Conservation (phyloP, 176 grass and related monocot species). For the Hsuehochloa calcarea region DNA sequence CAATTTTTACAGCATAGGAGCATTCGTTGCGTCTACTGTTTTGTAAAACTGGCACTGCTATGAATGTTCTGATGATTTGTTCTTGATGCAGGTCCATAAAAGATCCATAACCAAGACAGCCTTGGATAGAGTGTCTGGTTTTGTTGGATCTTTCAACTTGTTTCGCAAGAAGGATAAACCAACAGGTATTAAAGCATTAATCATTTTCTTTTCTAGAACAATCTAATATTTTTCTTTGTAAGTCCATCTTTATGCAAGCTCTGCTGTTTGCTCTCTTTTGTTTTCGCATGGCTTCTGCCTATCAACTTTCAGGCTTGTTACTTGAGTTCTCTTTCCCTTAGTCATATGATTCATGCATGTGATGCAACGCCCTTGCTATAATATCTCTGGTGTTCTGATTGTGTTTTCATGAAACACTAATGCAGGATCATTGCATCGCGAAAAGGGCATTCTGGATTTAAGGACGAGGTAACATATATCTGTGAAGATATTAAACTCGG, state of each 20-base stretch:
- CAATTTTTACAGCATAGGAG: not conserved
- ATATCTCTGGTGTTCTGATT: conserved; percentile 29
- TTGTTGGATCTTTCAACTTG: conserved; percentile 55
- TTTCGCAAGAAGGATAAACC: conserved; percentile 48
- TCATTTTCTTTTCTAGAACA: not conserved
- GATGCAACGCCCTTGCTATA: not conserved
- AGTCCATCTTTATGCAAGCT: not conserved
- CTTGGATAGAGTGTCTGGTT: conserved; percentile 54
- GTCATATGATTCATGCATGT: not conserved
- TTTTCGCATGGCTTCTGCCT: not conserved
- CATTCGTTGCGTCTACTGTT: not conserved
- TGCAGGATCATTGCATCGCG: conserved; percentile 25
- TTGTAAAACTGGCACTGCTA: not conserved
- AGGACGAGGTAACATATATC: conserved; percentile 33
- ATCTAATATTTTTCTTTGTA: not conserved
- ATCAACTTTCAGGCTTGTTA: not conserved
- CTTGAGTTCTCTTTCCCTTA: not conserved
- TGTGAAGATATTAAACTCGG: not conserved
- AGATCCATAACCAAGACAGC: conserved; percentile 48
- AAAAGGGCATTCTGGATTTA: conserved; percentile 15
- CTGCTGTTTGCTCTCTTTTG: not conserved
- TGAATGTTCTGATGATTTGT: not conserved
- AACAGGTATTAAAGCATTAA: conserved; percentile 34
- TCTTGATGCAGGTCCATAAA: conserved; percentile 38
- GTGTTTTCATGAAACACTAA: conserved; percentile 18